Conservation (phyloP, 139 green algal genomes). For the Eudorina sp. region DNA sequence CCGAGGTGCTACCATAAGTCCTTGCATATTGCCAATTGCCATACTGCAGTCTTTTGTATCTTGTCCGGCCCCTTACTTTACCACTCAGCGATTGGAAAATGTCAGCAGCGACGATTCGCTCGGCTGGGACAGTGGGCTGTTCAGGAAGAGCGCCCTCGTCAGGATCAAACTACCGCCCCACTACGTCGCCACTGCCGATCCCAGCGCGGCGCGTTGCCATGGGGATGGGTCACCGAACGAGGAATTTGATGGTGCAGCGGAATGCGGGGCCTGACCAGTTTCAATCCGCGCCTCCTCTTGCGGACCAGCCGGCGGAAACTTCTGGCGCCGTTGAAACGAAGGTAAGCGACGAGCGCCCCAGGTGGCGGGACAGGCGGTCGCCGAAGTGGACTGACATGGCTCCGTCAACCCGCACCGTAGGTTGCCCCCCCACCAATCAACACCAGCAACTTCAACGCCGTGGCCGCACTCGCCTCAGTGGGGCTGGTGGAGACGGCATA, state of each 20-base stretch:
- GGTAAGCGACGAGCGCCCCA: background rate
- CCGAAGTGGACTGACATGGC: too few relatives aligned
- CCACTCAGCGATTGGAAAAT: too few relatives aligned
- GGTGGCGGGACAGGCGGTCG: background rate
- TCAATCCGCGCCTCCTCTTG: background rate
- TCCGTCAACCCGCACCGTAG: background rate
- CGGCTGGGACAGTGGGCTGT: background rate
- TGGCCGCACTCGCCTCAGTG: slow-evolving; percentile 63
- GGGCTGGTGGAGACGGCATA: slow-evolving; percentile 87
- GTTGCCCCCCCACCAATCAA: background rate
- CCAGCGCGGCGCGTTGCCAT: background rate
- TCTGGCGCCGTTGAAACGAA: background rate
- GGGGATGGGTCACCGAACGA: background rate
- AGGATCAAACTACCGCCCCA: background rate
- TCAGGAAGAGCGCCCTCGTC: background rate
- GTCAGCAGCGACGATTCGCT: slow-evolving; percentile 2
- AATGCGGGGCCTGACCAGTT: background rate
- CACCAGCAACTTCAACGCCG: background rate
- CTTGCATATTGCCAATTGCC: too few relatives aligned
- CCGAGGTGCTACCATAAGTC: too few relatives aligned
- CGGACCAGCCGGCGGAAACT: background rate
- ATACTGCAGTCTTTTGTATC: too few relatives aligned
- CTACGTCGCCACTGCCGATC: too few relatives aligned
- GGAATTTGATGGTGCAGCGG: background rate
- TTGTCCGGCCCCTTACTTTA: too few relatives aligned